Evolutionary conservation across 441 rosid genomes (phyloP).

Genomic region (Mallotus japonicus): DNA sequence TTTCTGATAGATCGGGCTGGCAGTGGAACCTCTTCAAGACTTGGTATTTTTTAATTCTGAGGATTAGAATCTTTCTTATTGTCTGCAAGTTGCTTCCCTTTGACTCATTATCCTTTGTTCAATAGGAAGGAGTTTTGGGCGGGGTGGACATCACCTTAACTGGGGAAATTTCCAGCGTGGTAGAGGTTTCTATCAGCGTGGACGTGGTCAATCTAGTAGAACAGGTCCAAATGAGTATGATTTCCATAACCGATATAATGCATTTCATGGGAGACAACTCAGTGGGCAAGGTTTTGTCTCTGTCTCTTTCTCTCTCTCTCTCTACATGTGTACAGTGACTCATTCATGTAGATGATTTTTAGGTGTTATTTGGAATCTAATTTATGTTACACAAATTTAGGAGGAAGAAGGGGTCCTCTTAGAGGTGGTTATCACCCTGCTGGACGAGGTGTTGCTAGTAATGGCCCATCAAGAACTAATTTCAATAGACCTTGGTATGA

Average conservation of each 20-base stretch:
- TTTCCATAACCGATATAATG: conserved; percentile 30
- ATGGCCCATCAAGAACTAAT: conserved; percentile 44
- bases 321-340: not conserved
- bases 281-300: conserved; percentile 35
- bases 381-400: conserved; percentile 23
- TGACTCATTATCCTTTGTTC: conserved; percentile 19
- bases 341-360: not conserved
- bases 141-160: conserved; percentile 40
- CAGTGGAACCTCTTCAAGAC: conserved; percentile 41
- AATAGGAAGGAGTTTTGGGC: conserved; percentile 47
- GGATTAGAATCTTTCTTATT: conserved; percentile 19
- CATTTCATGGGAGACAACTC: conserved; percentile 41
- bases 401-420: conserved; percentile 47
- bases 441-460: conserved; percentile 30
- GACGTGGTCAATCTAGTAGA: conserved; percentile 39
- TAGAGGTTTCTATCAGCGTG: conserved; percentile 40
- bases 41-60: conserved; percentile 36
- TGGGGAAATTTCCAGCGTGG: conserved; percentile 39
- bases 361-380: conserved; percentile 9
- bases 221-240: conserved; percentile 36
- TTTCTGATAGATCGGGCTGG: conserved; percentile 47
- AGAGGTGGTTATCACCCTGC: conserved; percentile 45
- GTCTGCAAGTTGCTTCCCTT: conserved; percentile 9
- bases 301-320: conserved; percentile 8
- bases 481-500: conserved; percentile 43